A percentile compares a stretch with the other conserved stretches of the same genome.
phyloP scores from a whole-genome alignment of 2,329 filamentous ascomycete genomes.

The Cladosporium colombiae region DNA sequence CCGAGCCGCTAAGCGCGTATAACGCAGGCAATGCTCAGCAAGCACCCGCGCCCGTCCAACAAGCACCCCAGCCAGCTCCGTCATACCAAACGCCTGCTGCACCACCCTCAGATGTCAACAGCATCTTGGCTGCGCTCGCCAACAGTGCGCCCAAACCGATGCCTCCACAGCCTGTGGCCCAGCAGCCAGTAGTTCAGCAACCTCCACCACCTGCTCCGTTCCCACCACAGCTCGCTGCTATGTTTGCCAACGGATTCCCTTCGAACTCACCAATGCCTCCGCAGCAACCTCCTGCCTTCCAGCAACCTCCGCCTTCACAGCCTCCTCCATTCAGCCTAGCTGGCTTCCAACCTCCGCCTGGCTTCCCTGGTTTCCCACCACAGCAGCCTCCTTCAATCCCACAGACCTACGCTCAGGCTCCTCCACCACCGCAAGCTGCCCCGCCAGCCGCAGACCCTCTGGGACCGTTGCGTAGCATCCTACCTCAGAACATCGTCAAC shows the following conservation, averaged over 20 bases:
- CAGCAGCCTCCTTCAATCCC: conserved; percentile 37
- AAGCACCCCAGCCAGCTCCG: conserved; percentile 21
- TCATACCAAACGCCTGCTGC: conserved; percentile 24
- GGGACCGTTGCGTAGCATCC: conserved; percentile 32
- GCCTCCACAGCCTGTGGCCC: conserved; percentile 28
- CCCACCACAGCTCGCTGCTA: conserved; percentile 24
- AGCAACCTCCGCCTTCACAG: conserved; percentile 16
- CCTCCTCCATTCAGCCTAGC: conserved; percentile 17
- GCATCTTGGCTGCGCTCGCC: conserved; percentile 39
- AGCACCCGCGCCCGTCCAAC: conserved; percentile 23
- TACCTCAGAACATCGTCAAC: conserved; percentile 41
- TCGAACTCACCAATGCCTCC: conserved; percentile 10
- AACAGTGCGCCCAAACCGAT: conserved; percentile 29
- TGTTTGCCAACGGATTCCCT: conserved; percentile 20
- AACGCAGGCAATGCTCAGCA: conserved; percentile 17
- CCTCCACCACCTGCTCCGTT: conserved; percentile 24
- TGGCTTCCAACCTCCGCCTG: conserved; percentile 22
- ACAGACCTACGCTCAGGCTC: conserved; percentile 44
- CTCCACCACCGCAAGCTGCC: conserved; percentile 45
- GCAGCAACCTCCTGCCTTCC: conserved; percentile 25
- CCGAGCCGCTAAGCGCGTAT: conserved; percentile 13
- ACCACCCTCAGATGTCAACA: conserved; percentile 36
- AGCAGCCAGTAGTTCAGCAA: conserved; percentile 23
- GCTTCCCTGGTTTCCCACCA: conserved; percentile 29
- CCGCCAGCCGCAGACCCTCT: conserved; percentile 29